phyloP scores from a whole-genome alignment of 2,329 filamentous ascomycete species.

The Colletotrichum orbiculare region DNA sequence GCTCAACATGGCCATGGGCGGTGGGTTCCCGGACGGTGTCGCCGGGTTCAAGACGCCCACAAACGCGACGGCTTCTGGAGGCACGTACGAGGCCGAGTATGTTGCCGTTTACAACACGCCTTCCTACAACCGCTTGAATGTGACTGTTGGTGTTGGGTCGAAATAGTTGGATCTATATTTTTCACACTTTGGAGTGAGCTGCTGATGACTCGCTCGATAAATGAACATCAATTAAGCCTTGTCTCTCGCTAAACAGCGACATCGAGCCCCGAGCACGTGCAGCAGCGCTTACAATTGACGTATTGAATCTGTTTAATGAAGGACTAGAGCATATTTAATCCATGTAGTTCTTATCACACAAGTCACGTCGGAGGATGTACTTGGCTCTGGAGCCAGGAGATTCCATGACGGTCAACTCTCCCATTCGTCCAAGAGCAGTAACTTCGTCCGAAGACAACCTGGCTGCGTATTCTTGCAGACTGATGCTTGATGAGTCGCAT shows the following conservation, averaged over 20 bases:
- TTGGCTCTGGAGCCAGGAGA: neutral
- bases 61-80: neutral
- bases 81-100: conserved; percentile 1
- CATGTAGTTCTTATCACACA: neutral
- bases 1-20: neutral
- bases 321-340: neutral
- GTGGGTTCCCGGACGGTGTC: neutral
- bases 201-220: too few species aligned
- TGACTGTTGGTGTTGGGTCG: neutral
- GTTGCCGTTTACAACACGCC: neutral
- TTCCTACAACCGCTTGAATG: neutral
- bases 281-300: too few species aligned
- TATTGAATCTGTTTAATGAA: too few species aligned
- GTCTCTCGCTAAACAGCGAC: too few species aligned
- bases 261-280: too few species aligned
- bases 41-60: neutral
- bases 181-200: too few species aligned
- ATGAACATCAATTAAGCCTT: too few species aligned
- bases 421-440: neutral
- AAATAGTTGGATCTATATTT: too few species aligned
- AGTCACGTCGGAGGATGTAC: neutral
- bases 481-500: conserved; percentile 7
- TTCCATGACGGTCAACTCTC: conserved; percentile 7
- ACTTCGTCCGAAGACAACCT: neutral
- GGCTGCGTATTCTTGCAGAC: neutral